Percentiles rank a stretch among this genome's conserved stretches.
Conservation (phyloP, 2,329 filamentous ascomycete species). For the Tolypocladium inflatum region DNA sequence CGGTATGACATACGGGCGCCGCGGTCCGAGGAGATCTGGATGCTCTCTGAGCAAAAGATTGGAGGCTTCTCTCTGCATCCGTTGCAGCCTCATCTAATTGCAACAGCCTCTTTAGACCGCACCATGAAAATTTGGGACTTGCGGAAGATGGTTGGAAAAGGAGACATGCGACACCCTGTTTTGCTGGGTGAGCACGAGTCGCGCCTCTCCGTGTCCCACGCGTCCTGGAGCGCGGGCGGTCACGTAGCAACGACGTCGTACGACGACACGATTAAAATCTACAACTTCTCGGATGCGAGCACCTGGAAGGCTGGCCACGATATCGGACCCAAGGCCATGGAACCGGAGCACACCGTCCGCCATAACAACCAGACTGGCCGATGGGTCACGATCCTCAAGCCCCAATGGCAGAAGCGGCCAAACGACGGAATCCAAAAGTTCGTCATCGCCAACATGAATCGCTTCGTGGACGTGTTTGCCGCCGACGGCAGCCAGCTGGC, state of each 20-base stretch:
- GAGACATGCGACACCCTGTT: constrained; percentile 49
- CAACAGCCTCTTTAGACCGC: constrained; percentile 83
- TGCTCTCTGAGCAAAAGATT: constrained; percentile 84
- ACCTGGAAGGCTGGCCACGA: constrained; percentile 50
- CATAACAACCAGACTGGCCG: constrained; percentile 96
- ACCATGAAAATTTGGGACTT: constrained; percentile 90
- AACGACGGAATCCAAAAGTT: constrained; percentile 76
- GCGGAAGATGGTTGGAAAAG: constrained; percentile 62
- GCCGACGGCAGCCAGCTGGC: constrained; percentile 77
- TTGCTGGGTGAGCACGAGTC: constrained; percentile 76
- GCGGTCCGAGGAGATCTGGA: constrained; percentile 55
- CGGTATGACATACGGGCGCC: constrained; percentile 66
- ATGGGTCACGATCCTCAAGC: constrained; percentile 80
- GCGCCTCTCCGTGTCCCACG: constrained; percentile 80
- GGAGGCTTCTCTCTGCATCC: constrained; percentile 87
- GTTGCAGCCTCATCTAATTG: constrained; percentile 67
- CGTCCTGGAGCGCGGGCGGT: constrained; percentile 76
- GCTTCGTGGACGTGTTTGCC: constrained; percentile 87
- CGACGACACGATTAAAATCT: constrained; percentile 90
- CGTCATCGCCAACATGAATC: constrained; percentile 93
- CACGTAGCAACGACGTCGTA: constrained; percentile 89
- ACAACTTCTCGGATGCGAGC: constrained; percentile 59
- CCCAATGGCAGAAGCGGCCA: constrained; percentile 78
- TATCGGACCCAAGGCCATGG: constrained; percentile 53
- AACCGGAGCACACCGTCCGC: constrained; percentile 56